A percentile compares a stretch with the other conserved stretches of the same genome.
These are phyloP conservation scores for Microbotryum lychnidis-dioicae DNA, from an alignment of 1,284 basidiomycete species.

Conservation along the genomic window DNA sequence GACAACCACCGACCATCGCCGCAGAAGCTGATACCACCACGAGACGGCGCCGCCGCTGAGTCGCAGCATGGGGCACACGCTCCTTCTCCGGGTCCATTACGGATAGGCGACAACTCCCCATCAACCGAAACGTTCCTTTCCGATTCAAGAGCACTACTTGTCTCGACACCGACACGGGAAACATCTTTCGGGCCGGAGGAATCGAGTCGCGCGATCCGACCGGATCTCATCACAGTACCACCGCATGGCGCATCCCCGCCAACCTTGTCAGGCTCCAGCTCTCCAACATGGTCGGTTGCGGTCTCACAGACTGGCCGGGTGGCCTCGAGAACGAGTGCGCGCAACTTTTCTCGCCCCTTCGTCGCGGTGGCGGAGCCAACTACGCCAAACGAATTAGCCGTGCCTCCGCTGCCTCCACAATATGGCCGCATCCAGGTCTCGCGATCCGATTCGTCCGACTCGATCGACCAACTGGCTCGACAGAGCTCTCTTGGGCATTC, in stretches of 20 bases:
- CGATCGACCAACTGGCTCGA: background rate
- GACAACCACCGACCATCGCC: too few species aligned
- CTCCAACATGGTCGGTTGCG: background rate
- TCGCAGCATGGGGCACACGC: background rate
- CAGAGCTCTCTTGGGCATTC: constrained; percentile 3
- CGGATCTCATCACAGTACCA: background rate
- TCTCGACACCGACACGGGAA: background rate
- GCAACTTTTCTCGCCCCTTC: constrained; percentile 27
- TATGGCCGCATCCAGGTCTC: background rate
- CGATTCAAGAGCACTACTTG: constrained; percentile 7
- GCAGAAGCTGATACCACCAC: background rate
- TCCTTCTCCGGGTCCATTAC: constrained; percentile 4
- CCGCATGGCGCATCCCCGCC: background rate
- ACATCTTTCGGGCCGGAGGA: background rate
- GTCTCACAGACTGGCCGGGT: constrained; percentile 1
- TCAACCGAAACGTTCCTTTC: constrained; percentile 2
- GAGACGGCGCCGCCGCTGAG: background rate
- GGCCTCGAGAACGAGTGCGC: constrained; percentile 1
- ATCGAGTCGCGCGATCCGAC: too few species aligned
- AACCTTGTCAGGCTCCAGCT: background rate
- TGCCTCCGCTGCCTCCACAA: background rate
- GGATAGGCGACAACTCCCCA: constrained; percentile 19
- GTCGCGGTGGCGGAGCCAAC: background rate
- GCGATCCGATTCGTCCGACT: constrained; percentile 8
- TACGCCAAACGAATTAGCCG: background rate